Base-by-base conservation (phyloP, 176 grass and related monocot genomes). In the Bromus sterilis region DNA sequence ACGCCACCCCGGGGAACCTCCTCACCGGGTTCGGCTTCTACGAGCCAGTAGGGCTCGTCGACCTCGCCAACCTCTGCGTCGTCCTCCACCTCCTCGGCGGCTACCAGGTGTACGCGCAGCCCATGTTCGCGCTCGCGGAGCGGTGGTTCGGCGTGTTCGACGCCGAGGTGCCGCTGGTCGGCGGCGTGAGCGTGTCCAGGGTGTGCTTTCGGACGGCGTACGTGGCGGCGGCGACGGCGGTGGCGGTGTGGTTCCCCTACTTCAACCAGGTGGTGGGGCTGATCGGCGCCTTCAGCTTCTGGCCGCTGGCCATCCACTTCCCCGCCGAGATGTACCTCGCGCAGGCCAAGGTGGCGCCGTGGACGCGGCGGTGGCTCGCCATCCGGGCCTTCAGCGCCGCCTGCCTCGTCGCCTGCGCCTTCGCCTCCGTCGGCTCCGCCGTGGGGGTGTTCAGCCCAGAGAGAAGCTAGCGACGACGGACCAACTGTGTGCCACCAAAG, bases 21-120 rank as follows among this genome's bases (percentile, higher is more conserved):
- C 87, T 97, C 81, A 91, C 86, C 26, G 94, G 92, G 0, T 97
- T 97, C 56, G 91, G 87, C 55, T 92, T 95, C 88, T 95, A 88
- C 40, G 89, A 93, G 86, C 91, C 94, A n/a, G n/a, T n/a, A n/a
- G n/a, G n/a, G 91, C 94, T 97, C 43, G 21, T 97, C 69, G 89
- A 78, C 72, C 70, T 94, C 30, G 94, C 91, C 68, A 94, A 92
- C 60, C 75, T 91, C 59, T 80, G 81, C 68, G 49, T 92, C 75
- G 88, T 66, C 25, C n/a, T 97, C 82, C 94, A 97, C 78, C 77
- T 94, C 39, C 76, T 97, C 16, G 89, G 89, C 64, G 89, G 91
- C 44, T 92, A 94, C 83, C 94, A 92, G 89, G 86, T 94, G 20
- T 91, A 84, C 56, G 20, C 80, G 53, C 89, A 91, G 80, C 92